Evolutionary conservation across 2,329 filamentous ascomycete species (phyloP), one percentile per base, ranked within the genome.

Genomic region (Tolypocladium sp.): DNA sequence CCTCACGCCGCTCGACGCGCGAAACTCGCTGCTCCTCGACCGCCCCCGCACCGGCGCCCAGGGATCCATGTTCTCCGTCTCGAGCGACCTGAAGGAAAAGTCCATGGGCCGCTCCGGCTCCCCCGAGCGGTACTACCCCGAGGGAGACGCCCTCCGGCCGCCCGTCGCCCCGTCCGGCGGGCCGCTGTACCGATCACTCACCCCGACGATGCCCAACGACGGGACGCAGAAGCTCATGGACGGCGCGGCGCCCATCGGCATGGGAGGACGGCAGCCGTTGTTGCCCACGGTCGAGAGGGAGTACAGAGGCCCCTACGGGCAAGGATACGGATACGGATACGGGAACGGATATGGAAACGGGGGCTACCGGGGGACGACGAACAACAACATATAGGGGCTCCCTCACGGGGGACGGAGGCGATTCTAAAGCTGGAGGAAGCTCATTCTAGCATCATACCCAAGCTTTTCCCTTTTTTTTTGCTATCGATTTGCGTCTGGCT

Each of bases 1-100:
- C 60, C 85, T 97, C 56, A 97, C 92, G 1, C 90, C 92, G 6
- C 83, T 96, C 44, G 90, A 95, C 68, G 89, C 91, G 2, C 89
- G 90, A 70, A 93, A 93, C 78, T 92, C 89, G 15, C 84, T 97
- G 25, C 85, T 96, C 60, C 85, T 91, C 73, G 84, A 88, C 57
- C 82, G 74, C 46, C 59, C 66, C 49, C 73, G 75, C 62, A 68
- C 70, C 44, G 64, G 70, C 40, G 65, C 72, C 25, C 69, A 72
- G 46, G 71, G 72, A 37, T 75, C 75, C 38, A 76, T 76, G 60
- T 78, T 79, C 63, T 73, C 79, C 52, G 67, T 79, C 59, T 71
- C 75, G 57, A 76, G 73, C 57, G 69, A 74, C 8, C 61, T 69
- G 35, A 72, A 76, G 57, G 70, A 72, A 58, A 70, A 71, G 62